Evolutionary conservation across 441 rosid species (phyloP).

Genomic region (Mallotus repandus): DNA sequence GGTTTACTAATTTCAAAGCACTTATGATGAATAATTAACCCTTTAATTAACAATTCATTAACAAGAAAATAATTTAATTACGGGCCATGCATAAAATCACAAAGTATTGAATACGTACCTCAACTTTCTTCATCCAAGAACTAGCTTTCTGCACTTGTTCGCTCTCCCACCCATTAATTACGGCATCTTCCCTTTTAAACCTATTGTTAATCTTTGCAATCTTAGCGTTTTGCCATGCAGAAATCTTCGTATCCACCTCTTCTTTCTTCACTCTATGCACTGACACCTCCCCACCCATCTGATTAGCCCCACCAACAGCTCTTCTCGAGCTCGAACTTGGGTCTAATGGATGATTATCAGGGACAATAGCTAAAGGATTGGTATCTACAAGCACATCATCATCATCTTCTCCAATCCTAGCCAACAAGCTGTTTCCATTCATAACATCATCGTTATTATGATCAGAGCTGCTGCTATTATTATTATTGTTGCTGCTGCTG

Average conservation of each 20-base stretch:
- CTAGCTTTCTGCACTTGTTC: slow-evolving; percentile 74
- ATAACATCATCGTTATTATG: slow-evolving; percentile 6
- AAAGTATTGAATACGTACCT: slow-evolving; percentile 40
- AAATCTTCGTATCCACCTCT: slow-evolving; percentile 83
- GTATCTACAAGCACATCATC: slow-evolving; percentile 45
- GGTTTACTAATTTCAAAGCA: neutral
- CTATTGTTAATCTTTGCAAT: slow-evolving; percentile 77
- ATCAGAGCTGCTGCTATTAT: neutral
- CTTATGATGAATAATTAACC: neutral
- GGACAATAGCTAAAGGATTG: slow-evolving; percentile 90
- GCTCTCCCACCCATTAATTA: slow-evolving; percentile 81
- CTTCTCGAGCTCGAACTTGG: slow-evolving; percentile 29
- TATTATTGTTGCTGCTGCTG: neutral
- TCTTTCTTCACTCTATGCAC: slow-evolving; percentile 87
- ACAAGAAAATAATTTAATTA: neutral
- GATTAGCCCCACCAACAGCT: slow-evolving; percentile 12
- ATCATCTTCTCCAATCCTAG: slow-evolving; percentile 64
- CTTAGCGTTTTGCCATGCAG: slow-evolving; percentile 90
- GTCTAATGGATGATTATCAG: slow-evolving; percentile 41
- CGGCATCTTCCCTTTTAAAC: slow-evolving; percentile 88
- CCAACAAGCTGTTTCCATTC: slow-evolving; percentile 33
- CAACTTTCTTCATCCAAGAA: slow-evolving; percentile 89
- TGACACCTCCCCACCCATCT: slow-evolving; percentile 32
- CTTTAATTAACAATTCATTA: neutral
- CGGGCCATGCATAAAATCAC: neutral